Conservation (phyloP, 179 eudicot species). For the Beta macrorhiza region DNA sequence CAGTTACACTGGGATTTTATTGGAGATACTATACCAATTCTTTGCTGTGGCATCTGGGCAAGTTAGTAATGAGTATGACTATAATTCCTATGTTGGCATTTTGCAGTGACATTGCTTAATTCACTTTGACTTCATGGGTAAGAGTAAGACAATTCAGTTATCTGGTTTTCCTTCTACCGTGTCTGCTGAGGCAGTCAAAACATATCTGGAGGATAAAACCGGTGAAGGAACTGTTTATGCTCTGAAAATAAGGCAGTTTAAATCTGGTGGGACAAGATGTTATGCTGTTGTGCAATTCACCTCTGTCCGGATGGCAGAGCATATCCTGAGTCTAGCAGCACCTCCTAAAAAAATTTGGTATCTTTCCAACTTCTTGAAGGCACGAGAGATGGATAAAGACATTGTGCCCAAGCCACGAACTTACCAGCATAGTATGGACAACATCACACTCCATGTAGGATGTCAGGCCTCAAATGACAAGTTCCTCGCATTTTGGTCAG, state of each 20-base stretch:
- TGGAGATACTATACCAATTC: not conserved
- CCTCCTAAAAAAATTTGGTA: conserved; percentile 45
- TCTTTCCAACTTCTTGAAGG: conserved; percentile 55
- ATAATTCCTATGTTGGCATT: conserved; percentile 5
- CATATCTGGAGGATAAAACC: conserved; percentile 50
- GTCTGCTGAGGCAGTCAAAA: conserved; percentile 44
- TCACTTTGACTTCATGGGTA: conserved; percentile 40
- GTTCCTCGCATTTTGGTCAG: conserved; percentile 57
- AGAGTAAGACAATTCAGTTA: conserved; percentile 72
- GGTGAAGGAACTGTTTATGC: conserved; percentile 67
- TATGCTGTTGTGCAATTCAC: conserved; percentile 70
- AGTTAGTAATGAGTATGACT: not conserved
- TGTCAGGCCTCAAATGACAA: conserved; percentile 61
- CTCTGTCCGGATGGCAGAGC: conserved; percentile 31
- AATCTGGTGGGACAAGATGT: conserved; percentile 39
- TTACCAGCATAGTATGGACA: conserved; percentile 39
- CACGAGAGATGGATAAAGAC: conserved; percentile 41
- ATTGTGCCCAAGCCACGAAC: conserved; percentile 56
- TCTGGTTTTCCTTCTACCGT: conserved; percentile 63
- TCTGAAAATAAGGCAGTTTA: conserved; percentile 57
- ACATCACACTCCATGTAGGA: conserved; percentile 53
- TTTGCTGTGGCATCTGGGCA: not conserved
- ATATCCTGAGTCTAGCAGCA: conserved; percentile 30
- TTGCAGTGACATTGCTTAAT: conserved; percentile 23
- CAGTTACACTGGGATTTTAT: not conserved